phyloP scores from a whole-genome alignment of 371 early-diverging fungal species.

The Mucor piriformis region DNA sequence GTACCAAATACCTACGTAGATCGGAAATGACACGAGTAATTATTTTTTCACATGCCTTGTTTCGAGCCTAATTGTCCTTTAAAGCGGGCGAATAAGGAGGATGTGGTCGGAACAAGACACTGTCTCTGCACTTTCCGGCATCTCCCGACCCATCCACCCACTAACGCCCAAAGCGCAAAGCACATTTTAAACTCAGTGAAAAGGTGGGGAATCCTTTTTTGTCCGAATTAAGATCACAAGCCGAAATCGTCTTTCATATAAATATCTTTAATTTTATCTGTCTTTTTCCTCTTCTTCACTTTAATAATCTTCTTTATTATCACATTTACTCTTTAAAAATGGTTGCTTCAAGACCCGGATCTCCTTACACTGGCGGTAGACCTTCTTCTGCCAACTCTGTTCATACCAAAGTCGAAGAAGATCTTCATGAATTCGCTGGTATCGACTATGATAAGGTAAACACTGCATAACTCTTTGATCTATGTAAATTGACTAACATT shows the following conservation, averaged over 20 bases:
- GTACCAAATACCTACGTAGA: too few relatives aligned
- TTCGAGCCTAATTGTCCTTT: neutral
- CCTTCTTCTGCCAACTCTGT: constrained; percentile 41
- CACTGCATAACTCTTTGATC: too few relatives aligned
- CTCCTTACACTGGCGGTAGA: constrained; percentile 42
- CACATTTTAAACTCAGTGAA: neutral
- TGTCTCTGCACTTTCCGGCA: constrained; percentile 11
- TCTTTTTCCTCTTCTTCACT: neutral
- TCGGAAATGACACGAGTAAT: neutral
- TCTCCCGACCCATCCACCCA: neutral
- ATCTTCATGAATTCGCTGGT: constrained; percentile 55
- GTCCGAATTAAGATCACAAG: neutral
- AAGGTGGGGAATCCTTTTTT: constrained; percentile 2
- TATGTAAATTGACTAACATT: too few relatives aligned
- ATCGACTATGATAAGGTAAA: constrained; percentile 58
- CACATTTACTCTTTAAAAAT: constrained; percentile 5
- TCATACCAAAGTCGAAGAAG: constrained; percentile 57
- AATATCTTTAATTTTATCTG: neutral
- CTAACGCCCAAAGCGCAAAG: neutral
- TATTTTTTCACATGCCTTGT: constrained; percentile 4
- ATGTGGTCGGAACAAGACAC: neutral
- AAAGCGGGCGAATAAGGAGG: constrained; percentile 5
- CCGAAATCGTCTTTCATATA: neutral
- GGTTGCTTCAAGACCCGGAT: constrained; percentile 45
- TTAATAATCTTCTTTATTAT: neutral